Evolutionary conservation across 306 rosid species (phyloP).

Genomic region (Myrica gale): DNA sequence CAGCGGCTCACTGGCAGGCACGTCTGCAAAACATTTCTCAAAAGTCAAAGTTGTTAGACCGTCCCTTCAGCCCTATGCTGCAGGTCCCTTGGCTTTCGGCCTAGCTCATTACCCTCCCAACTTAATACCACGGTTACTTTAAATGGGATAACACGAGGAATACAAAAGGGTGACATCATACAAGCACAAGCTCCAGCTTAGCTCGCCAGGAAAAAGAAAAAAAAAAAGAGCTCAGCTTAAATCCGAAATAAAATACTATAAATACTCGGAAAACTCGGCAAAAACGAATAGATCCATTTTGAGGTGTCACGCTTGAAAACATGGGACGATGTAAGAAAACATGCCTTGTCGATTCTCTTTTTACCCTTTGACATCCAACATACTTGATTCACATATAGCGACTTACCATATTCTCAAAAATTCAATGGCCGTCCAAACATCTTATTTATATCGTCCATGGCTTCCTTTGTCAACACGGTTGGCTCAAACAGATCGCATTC

Average conservation of each 20-base stretch:
- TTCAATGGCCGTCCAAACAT: conserved; percentile 85
- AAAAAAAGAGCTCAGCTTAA: neutral
- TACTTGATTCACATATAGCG: neutral
- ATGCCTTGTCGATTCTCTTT: neutral
- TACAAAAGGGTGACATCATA: neutral
- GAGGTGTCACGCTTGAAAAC: neutral
- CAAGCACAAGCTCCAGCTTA: neutral
- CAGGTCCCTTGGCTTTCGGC: conserved; percentile 89
- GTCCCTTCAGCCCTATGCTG: conserved; percentile 84
- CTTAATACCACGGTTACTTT: conserved; percentile 29
- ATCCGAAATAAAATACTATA: neutral
- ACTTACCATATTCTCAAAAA: conserved; percentile 35
- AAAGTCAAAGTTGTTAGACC: conserved; percentile 32
- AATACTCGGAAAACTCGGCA: neutral
- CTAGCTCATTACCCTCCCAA: conserved; percentile 50
- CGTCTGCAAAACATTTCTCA: no score
- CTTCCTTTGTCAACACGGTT: conserved; percentile 73
- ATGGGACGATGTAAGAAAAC: neutral
- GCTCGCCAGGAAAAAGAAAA: no score
- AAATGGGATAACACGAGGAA: neutral
- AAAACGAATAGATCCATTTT: neutral
- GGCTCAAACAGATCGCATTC: conserved; percentile 75
- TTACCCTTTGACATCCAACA: neutral
- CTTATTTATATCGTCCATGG: conserved; percentile 82
- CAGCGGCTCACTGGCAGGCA: no score